Evolutionary conservation across 805 yeast species (phyloP).

Genomic region (Kluyveromyces siamensis): DNA sequence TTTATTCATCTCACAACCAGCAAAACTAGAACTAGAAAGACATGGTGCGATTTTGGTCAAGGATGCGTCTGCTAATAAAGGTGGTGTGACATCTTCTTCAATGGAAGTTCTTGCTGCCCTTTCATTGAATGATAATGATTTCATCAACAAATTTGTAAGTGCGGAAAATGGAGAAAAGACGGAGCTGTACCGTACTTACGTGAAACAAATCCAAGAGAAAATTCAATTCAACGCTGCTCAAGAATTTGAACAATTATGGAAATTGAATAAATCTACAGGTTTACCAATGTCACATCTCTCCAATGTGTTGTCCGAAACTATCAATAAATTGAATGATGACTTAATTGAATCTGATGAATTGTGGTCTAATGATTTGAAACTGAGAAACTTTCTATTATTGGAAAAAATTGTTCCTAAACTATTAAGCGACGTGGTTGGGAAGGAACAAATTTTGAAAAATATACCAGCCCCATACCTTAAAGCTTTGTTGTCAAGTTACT

Average conservation of each 20-base stretch:
- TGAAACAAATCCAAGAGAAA: slow-evolving; percentile 68
- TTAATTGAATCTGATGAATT: slow-evolving; percentile 70
- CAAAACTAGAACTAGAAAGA: slow-evolving; percentile 74
- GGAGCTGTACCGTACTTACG: slow-evolving; percentile 72
- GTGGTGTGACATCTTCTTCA: slow-evolving; percentile 97
- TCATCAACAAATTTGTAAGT: slow-evolving; percentile 63
- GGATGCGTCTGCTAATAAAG: slow-evolving; percentile 96
- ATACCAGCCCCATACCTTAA: slow-evolving; percentile 84
- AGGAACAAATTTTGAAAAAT: slow-evolving; percentile 57
- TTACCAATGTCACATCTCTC: slow-evolving; percentile 58
- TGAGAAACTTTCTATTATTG: slow-evolving; percentile 66
- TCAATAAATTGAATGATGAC: slow-evolving; percentile 80
- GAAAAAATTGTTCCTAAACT: slow-evolving; percentile 69
- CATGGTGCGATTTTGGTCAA: slow-evolving; percentile 86
- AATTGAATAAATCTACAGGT: slow-evolving; percentile 55
- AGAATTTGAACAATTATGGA: slow-evolving; percentile 86
- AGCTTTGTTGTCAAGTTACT: slow-evolving; percentile 79
- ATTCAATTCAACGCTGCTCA: slow-evolving; percentile 69
- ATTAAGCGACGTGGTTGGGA: slow-evolving; percentile 55
- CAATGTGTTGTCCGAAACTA: slow-evolving; percentile 74
- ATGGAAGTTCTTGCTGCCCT: slow-evolving; percentile 91
- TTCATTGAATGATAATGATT: slow-evolving; percentile 78
- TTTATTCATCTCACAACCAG: slow-evolving; percentile 88
- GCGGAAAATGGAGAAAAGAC: slow-evolving; percentile 48
- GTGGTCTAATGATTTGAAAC: slow-evolving; percentile 70